Evolutionary conservation across 2,329 filamentous ascomycete species (phyloP), one percentile per base, ranked within the genome.

Genomic region (Bipolaris cookei): DNA sequence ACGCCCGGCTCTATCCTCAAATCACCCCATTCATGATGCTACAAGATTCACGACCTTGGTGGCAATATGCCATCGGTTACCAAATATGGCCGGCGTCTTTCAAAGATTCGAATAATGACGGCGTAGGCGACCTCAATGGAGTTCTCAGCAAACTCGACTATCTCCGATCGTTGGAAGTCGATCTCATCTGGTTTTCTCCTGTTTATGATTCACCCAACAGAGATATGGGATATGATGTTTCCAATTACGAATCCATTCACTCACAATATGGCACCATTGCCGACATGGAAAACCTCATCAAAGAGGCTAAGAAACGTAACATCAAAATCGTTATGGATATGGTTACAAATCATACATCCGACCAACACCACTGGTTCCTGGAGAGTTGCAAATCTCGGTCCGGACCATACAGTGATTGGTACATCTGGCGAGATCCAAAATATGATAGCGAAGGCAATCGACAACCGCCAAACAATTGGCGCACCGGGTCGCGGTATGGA

Each of bases 321-420:
- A 90, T 92, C 84, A 86, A 84, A 63, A 76, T 92, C 10, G 86
- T 93, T 54, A 82, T 92, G 56, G 90, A 93, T 68, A 79, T 93
- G 3, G 90, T 93, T 1, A 83, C 92, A 59, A 94, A 92, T 64
- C 90, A 94, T 71, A 92, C 89, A 0, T 89, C 86, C 2, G 84
- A 89, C 61, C 82, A 90, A 70, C 88, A 91, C 66, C 80, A 81
- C 3, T 92, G 89, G 89, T 91, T 91, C 76, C 80, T 84, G 45
- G 83, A 90, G 67, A 89, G 86, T 2, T 80, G 85, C 48, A 83
- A 83, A 34, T 86, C 84, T 38, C 85, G 81, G 55, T 79, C 84
- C 61, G 88, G 81, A 67, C 81, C 86, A 8, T 90, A 90, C 69
- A 80, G 88, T 1, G 82, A 90, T 71, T 92, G 88, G 88, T 90